Conservation (phyloP, 2,329 filamentous ascomycete genomes). For the Endoconidiophora laricicola region DNA sequence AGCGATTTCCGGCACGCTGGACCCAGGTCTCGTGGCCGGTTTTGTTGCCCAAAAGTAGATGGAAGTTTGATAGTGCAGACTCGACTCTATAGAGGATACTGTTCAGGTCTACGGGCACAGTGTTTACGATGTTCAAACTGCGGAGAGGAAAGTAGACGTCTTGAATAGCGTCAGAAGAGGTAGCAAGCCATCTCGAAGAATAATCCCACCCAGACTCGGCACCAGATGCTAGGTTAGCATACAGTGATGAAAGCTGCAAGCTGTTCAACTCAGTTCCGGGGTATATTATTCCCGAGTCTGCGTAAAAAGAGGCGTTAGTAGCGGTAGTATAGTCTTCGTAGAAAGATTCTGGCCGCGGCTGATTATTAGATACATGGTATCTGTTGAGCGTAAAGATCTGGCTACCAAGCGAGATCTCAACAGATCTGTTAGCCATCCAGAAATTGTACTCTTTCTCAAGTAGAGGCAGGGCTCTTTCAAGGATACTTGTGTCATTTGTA, state of each 20-base stretch:
- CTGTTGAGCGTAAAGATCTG: slow-evolving; percentile 37
- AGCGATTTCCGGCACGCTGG: slow-evolving; percentile 32
- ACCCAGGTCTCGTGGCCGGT: slow-evolving; percentile 33
- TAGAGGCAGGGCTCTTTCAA: slow-evolving; percentile 43
- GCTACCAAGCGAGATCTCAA: slow-evolving; percentile 30
- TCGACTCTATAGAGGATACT: slow-evolving; percentile 53
- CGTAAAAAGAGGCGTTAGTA: slow-evolving; percentile 48
- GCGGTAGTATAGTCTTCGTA: slow-evolving; percentile 48
- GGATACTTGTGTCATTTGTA: slow-evolving; percentile 41
- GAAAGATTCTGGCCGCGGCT: slow-evolving; percentile 51
- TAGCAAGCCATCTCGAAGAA: slow-evolving; percentile 37
- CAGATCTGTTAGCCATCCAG: slow-evolving; percentile 43
- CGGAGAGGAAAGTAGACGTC: slow-evolving; percentile 50
- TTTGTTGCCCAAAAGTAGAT: slow-evolving; percentile 32
- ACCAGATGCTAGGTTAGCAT: slow-evolving; percentile 45
- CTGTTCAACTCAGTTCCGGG: slow-evolving; percentile 35
- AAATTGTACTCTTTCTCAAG: slow-evolving; percentile 48
- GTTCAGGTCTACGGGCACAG: slow-evolving; percentile 50
- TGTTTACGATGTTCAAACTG: slow-evolving; percentile 40
- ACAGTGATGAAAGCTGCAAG: slow-evolving; percentile 34
- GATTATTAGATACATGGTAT: slow-evolving; percentile 45
- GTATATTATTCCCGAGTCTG: slow-evolving; percentile 40
- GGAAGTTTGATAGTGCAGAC: slow-evolving; percentile 38
- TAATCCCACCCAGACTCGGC: slow-evolving; percentile 55
- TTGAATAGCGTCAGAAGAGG: slow-evolving; percentile 38